Evolutionary conservation across 805 yeast genomes (phyloP).

Genomic region (Spencermartinsiella europaea): DNA sequence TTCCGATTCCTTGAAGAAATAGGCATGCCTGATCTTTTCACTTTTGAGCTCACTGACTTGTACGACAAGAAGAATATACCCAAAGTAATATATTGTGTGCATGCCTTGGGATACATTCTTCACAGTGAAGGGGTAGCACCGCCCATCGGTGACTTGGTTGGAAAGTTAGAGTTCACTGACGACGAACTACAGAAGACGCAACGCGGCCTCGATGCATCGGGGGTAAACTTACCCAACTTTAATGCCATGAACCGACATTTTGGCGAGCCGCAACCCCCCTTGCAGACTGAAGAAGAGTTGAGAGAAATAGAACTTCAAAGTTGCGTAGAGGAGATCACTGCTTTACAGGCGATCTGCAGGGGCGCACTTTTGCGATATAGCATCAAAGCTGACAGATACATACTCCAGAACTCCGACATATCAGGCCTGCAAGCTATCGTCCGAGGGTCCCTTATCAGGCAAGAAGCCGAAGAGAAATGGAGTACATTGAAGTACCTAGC

Average conservation of each 20-base stretch:
- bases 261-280: conserved; percentile 26
- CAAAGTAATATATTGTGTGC: conserved; percentile 87
- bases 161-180: conserved; percentile 55
- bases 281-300: conserved; percentile 28
- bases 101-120: conserved; percentile 76
- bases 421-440: conserved; percentile 47
- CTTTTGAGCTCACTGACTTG: conserved; percentile 87
- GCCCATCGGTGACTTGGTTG: conserved; percentile 56
- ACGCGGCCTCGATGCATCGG: conserved; percentile 53
- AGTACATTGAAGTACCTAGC: conserved; percentile 18
- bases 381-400: conserved; percentile 56
- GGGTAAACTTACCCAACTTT: conserved; percentile 74
- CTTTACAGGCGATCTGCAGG: conserved; percentile 63
- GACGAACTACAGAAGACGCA: conserved; percentile 68
- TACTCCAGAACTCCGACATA: conserved; percentile 39
- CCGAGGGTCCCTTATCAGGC: conserved; percentile 40
- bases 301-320: conserved; percentile 28
- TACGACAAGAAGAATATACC: conserved; percentile 91
- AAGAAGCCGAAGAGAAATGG: conserved; percentile 11
- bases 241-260: conserved; percentile 45
- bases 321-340: conserved; percentile 36
- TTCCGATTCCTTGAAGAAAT: conserved; percentile 61
- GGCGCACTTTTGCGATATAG: conserved; percentile 64
- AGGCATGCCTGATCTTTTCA: conserved; percentile 79
- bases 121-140: conserved; percentile 55